Percentiles rank a stretch among this genome's conserved stretches.
These are phyloP conservation scores for Psilocybe mexicana DNA, from an alignment of 1,284 basidiomycete species.

Conservation along the genomic window DNA sequence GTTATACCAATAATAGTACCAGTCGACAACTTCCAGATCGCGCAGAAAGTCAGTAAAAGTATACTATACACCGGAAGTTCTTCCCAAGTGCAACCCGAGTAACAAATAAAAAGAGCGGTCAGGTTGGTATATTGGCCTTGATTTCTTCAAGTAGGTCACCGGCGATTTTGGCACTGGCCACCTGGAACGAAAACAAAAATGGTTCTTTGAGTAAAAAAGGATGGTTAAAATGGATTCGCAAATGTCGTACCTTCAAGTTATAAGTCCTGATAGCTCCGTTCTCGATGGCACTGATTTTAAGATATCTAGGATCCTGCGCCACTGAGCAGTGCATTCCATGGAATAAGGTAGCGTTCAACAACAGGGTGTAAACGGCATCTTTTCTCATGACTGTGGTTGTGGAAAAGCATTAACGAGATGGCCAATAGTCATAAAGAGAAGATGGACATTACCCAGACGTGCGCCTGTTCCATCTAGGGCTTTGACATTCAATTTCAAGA, in stretches of 20 bases:
- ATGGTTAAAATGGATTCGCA: too few species aligned
- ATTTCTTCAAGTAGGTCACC: slow-evolving; percentile 58
- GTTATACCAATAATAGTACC: slow-evolving; percentile 6
- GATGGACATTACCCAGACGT: slow-evolving; percentile 61
- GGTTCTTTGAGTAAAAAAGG: not conserved
- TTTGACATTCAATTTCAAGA: slow-evolving; percentile 79
- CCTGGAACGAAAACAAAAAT: slow-evolving; percentile 34
- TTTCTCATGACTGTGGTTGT: slow-evolving; percentile 83
- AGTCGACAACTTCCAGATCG: not conserved
- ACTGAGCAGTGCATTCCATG: slow-evolving; percentile 80
- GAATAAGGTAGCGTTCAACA: slow-evolving; percentile 88
- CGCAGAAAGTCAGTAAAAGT: slow-evolving; percentile 7
- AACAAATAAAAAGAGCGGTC: slow-evolving; percentile 7
- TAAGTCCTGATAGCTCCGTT: slow-evolving; percentile 66
- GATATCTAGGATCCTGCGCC: slow-evolving; percentile 79
- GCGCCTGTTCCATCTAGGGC: slow-evolving; percentile 68
- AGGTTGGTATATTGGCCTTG: slow-evolving; percentile 50
- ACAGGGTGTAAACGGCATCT: slow-evolving; percentile 84
- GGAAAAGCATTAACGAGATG: not conserved
- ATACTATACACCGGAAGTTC: slow-evolving; percentile 3
- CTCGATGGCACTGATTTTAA: slow-evolving; percentile 79
- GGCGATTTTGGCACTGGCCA: slow-evolving; percentile 62
- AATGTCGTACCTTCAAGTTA: slow-evolving; percentile 68
- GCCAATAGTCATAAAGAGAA: not conserved
- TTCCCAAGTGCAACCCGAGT: not conserved